These are phyloP conservation scores for Farysia itapuensis DNA, from an alignment of 1,284 basidiomycete genomes.

Conservation along the genomic window DNA sequence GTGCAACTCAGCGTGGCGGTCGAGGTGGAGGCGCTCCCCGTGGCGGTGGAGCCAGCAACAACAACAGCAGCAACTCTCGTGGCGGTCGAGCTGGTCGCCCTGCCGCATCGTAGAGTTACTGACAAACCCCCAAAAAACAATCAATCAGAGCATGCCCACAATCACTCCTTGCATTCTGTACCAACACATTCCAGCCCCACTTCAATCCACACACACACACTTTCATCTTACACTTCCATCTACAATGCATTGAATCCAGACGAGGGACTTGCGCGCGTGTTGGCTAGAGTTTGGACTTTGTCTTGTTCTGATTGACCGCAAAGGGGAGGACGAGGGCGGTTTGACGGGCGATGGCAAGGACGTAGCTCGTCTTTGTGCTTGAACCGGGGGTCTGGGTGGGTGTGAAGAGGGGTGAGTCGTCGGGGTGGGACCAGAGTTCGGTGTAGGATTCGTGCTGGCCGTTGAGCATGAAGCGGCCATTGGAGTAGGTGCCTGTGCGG, in stretches of 20 bases:
- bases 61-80: conserved; percentile 1
- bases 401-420: conserved; percentile 17
- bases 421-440: conserved; percentile 27
- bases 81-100: not conserved
- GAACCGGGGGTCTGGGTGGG: too few species aligned
- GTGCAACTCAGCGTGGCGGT: not conserved
- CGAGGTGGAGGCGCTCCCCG: conserved; percentile 6
- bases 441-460: conserved; percentile 38
- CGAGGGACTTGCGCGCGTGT: too few species aligned
- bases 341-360: conserved; percentile 29
- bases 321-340: conserved; percentile 25
- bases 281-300: conserved; percentile 10
- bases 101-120: too few species aligned
- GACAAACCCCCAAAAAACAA: too few species aligned
- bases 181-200: too few species aligned
- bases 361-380: conserved; percentile 1
- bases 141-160: too few species aligned
- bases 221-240: too few species aligned
- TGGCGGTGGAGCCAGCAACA: conserved; percentile 7
- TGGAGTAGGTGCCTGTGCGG: conserved; percentile 5
- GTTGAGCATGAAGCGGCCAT: conserved; percentile 25
- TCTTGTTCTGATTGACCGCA: conserved; percentile 23
- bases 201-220: too few species aligned
- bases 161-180: too few species aligned
- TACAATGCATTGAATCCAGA: too few species aligned